phyloP scores from a whole-genome alignment of 75 land plant species.

The Adiantum capillusveneris region DNA sequence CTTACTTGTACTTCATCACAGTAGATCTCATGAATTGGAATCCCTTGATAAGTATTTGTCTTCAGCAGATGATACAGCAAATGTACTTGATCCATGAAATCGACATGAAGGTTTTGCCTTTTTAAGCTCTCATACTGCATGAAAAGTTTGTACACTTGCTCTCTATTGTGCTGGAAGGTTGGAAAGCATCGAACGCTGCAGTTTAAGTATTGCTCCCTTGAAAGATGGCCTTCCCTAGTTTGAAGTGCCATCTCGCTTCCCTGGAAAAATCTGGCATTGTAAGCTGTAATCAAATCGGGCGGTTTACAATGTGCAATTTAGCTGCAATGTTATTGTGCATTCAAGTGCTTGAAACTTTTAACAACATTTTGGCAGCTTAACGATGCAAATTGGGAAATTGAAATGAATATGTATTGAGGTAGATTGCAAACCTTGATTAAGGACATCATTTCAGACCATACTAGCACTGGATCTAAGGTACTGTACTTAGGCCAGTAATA shows the following conservation, averaged over 20 bases:
- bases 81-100: background rate
- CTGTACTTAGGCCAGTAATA: background rate
- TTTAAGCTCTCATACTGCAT: background rate
- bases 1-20: slow-evolving; percentile 1
- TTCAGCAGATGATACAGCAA: background rate
- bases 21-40: background rate
- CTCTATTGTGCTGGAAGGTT: background rate
- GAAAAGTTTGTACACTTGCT: background rate
- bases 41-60: background rate
- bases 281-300: too few species aligned
- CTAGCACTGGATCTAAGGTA: background rate
- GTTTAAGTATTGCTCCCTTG: background rate
- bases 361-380: too few species aligned
- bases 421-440: background rate
- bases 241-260: background rate
- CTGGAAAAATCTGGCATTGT: slow-evolving; percentile 1
- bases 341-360: too few species aligned
- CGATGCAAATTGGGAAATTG: too few species aligned
- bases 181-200: background rate
- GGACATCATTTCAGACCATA: background rate
- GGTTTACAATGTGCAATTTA: too few species aligned
- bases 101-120: background rate
- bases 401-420: too few species aligned
- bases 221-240: background rate
- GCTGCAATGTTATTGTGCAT: too few species aligned